These are phyloP conservation scores for Podaxis mareebaensis DNA, from an alignment of 768 basidiomycete genomes.

Conservation along the genomic window DNA sequence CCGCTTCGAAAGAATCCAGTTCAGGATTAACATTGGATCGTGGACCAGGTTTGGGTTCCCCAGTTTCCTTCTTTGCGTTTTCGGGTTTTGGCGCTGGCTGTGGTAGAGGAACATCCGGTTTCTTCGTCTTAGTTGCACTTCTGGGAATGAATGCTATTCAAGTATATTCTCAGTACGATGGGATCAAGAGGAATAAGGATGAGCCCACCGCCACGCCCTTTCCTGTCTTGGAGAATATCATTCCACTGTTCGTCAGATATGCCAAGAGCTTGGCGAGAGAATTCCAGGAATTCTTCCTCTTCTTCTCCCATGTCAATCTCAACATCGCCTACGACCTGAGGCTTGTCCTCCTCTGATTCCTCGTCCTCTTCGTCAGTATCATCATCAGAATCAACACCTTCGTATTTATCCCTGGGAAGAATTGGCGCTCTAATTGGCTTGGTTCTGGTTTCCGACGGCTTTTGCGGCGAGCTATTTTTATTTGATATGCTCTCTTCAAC, in stretches of 20 bases:
- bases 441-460: slow-evolving; percentile 23
- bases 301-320: slow-evolving; percentile 94
- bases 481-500: slow-evolving; percentile 28
- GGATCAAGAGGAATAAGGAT: slow-evolving; percentile 15
- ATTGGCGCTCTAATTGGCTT: slow-evolving; percentile 74
- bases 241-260: slow-evolving; percentile 88
- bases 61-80: slow-evolving; percentile 13
- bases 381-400: slow-evolving; percentile 91
- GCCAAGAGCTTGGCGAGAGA: slow-evolving; percentile 89
- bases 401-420: slow-evolving; percentile 80
- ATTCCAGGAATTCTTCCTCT: slow-evolving; percentile 92
- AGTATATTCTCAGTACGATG: neutral
- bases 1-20: slow-evolving; percentile 90
- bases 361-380: slow-evolving; percentile 69
- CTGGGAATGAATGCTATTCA: slow-evolving; percentile 60
- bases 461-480: slow-evolving; percentile 1
- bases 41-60: slow-evolving; percentile 30
- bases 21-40: slow-evolving; percentile 59
- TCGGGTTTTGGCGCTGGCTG: slow-evolving; percentile 14
- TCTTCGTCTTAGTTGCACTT: slow-evolving; percentile 28
- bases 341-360: slow-evolving; percentile 79
- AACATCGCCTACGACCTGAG: slow-evolving; percentile 79
- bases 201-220: slow-evolving; percentile 74
- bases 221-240: slow-evolving; percentile 79
- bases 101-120: slow-evolving; percentile 11